Conservation (phyloP, 2,329 filamentous ascomycete genomes). For the Ramularia endophylla region DNA sequence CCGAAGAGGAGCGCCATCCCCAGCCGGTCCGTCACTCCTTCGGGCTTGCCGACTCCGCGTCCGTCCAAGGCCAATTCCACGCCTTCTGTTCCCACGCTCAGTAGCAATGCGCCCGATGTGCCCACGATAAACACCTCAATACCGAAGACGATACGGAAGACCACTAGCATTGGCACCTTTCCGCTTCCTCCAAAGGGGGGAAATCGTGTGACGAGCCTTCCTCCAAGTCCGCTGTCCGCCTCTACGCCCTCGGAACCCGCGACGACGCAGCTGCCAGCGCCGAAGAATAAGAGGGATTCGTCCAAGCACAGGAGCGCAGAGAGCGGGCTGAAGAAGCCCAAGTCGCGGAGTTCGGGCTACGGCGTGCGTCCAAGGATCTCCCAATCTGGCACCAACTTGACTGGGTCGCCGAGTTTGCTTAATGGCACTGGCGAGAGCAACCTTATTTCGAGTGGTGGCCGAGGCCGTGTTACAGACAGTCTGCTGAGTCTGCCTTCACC, state of each 20-base stretch:
- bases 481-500: conserved; percentile 74
- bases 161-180: conserved; percentile 89
- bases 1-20: conserved; percentile 26
- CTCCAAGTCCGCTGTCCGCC: conserved; percentile 48
- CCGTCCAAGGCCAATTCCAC: conserved; percentile 42
- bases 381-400: conserved; percentile 24
- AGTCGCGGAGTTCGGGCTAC: conserved; percentile 31
- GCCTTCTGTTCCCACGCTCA: conserved; percentile 49
- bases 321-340: conserved; percentile 22
- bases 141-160: conserved; percentile 70
- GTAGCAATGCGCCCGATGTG: conserved; percentile 31
- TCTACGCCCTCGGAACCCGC: conserved; percentile 39
- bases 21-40: conserved; percentile 38
- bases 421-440: conserved; percentile 75
- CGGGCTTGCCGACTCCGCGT: conserved; percentile 47
- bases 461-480: conserved; percentile 64
- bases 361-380: conserved; percentile 43
- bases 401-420: conserved; percentile 62
- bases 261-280: conserved; percentile 23
- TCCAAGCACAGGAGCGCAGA: conserved; percentile 29
- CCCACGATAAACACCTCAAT: conserved; percentile 8
- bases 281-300: conserved; percentile 26
- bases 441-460: conserved; percentile 57
- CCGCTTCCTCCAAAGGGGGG: conserved; percentile 72
- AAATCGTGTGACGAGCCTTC: conserved; percentile 54